Conservation (phyloP, 345 rosid species). For the Eucalyptus fibrosa region DNA sequence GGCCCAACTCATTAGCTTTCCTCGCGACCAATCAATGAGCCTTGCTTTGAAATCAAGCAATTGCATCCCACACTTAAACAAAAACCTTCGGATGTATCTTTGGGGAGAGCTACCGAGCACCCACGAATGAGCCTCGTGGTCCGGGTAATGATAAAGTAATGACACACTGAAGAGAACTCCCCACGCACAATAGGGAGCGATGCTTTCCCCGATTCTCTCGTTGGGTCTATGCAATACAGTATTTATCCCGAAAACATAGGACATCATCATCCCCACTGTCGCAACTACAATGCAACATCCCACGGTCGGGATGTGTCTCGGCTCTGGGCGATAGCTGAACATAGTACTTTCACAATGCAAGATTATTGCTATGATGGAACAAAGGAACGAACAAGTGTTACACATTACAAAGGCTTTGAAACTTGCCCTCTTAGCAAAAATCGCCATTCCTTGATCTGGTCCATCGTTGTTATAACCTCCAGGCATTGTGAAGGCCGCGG, state of each 20-base stretch:
- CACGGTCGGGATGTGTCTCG: neutral
- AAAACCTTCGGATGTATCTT: too few relatives aligned
- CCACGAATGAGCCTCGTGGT: too few relatives aligned
- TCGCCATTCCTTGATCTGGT: neutral
- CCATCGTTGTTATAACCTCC: neutral
- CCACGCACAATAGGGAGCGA: too few relatives aligned
- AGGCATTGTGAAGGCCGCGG: neutral
- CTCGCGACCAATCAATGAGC: too few relatives aligned
- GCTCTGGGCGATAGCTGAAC: neutral
- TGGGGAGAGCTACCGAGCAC: too few relatives aligned
- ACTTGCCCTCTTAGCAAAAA: neutral
- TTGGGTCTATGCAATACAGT: neutral
- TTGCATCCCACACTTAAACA: too few relatives aligned
- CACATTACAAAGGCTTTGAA: neutral
- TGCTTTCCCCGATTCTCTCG: neutral
- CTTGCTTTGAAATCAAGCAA: too few relatives aligned
- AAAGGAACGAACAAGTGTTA: neutral
- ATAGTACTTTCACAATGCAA: too few relatives aligned
- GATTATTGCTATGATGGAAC: neutral
- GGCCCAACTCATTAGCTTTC: neutral
- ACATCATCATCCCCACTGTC: neutral
- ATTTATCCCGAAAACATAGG: neutral
- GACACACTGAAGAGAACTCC: too few relatives aligned
- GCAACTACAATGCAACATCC: accelerated
- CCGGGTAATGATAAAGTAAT: too few relatives aligned